Percentiles rank a stretch among this genome's conserved stretches.
These are phyloP conservation scores for Ophiognomonia clavigignenti-juglandacearum DNA, from an alignment of 2,329 filamentous ascomycete genomes.

Conservation along the genomic window DNA sequence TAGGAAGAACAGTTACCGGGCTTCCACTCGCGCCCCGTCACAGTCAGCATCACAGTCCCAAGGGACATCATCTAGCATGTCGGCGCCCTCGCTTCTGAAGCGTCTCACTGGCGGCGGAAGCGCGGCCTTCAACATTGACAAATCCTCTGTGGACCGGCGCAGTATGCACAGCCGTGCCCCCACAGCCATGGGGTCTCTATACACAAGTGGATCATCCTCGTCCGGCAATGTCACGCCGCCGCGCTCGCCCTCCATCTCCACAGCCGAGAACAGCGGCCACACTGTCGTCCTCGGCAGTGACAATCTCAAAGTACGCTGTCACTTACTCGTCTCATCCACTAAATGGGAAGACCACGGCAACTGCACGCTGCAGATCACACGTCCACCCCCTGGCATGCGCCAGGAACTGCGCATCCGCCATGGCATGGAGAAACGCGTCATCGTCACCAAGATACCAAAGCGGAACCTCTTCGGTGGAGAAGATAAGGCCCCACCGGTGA, in stretches of 20 bases:
- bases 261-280: conserved; percentile 44
- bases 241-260: conserved; percentile 54
- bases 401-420: conserved; percentile 57
- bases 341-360: conserved; percentile 93
- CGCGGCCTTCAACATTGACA: conserved; percentile 73
- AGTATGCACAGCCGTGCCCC: conserved; percentile 39
- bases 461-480: conserved; percentile 27
- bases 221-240: conserved; percentile 43
- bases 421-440: conserved; percentile 77
- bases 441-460: conserved; percentile 68
- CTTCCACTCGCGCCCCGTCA: conserved; percentile 55
- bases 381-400: conserved; percentile 59
- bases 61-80: conserved; percentile 61
- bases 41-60: conserved; percentile 65
- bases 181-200: conserved; percentile 53
- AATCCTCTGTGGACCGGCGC: conserved; percentile 63
- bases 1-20: conserved; percentile 60
- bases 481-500: conserved; percentile 48
- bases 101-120: conserved; percentile 68
- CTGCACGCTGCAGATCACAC: conserved; percentile 76
- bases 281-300: conserved; percentile 61
- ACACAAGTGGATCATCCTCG: conserved; percentile 54
- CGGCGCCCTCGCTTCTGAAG: conserved; percentile 71
- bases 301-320: conserved; percentile 82
- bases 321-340: conserved; percentile 67